These are phyloP conservation scores for Magnaporthales sp. DNA, from an alignment of 2,329 filamentous ascomycete species.

Conservation along the genomic window DNA sequence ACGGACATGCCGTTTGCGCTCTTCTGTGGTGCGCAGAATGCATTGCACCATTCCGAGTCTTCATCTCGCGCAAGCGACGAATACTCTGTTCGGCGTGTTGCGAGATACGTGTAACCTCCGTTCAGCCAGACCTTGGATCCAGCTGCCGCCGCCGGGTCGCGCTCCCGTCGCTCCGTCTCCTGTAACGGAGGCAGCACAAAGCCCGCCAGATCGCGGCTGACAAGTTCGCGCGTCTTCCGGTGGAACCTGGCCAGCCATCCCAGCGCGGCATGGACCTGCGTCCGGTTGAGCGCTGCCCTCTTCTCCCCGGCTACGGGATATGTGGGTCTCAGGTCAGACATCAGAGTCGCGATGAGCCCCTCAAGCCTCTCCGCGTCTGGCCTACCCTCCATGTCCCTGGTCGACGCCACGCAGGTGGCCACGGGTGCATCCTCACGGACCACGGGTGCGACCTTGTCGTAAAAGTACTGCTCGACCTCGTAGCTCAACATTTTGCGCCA, in stretches of 20 bases:
- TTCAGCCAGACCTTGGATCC: conserved; percentile 46
- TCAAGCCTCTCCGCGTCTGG: conserved; percentile 9
- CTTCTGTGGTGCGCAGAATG: conserved; percentile 30
- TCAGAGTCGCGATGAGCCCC: conserved; percentile 37
- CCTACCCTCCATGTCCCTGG: conserved; percentile 16
- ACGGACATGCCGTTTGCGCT: conserved; percentile 4
- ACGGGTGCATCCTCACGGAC: conserved; percentile 36
- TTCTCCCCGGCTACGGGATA: conserved; percentile 51
- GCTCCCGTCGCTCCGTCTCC: conserved; percentile 30
- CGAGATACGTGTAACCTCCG: conserved; percentile 61
- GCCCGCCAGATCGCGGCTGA: conserved; percentile 18
- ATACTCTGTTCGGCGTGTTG: conserved; percentile 52
- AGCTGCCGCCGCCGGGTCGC: conserved; percentile 9
- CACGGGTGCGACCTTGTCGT: conserved; percentile 42
- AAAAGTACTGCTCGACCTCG: conserved; percentile 59
- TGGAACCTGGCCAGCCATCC: conserved; percentile 59
- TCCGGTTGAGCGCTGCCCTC: conserved; percentile 32
- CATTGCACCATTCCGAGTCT: conserved; percentile 44
- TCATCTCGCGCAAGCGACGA: conserved; percentile 32
- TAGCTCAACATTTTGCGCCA: conserved; percentile 59
- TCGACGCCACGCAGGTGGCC: conserved; percentile 34
- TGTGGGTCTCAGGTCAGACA: conserved; percentile 43
- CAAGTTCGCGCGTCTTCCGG: conserved; percentile 36
- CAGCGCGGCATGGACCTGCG: conserved; percentile 44
- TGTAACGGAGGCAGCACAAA: conserved; percentile 47